These are phyloP conservation scores for Hortiboletus flavorubellus DNA, from an alignment of 768 basidiomycete genomes.

Conservation along the genomic window DNA sequence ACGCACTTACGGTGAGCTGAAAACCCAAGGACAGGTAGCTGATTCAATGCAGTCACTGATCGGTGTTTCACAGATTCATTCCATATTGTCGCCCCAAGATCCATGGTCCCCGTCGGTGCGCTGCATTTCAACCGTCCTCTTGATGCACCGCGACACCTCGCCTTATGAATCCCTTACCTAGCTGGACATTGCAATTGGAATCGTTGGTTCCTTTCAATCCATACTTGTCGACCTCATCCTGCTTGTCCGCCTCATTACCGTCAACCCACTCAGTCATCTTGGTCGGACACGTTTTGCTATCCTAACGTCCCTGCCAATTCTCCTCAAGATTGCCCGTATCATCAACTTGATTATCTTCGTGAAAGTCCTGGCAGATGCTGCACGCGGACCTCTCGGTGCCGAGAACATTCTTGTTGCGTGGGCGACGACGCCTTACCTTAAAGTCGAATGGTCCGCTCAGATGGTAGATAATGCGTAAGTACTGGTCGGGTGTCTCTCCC, in stretches of 20 bases:
- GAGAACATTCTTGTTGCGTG: constrained; percentile 15
- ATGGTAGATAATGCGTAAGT: constrained; percentile 30
- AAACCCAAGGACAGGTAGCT: background rate
- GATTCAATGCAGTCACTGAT: background rate
- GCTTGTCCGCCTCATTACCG: constrained; percentile 27
- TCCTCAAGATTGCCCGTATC: constrained; percentile 29
- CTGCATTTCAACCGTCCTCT: background rate
- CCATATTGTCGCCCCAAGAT: constrained; percentile 21
- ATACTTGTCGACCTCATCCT: constrained; percentile 30
- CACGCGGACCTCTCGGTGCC: constrained; percentile 18
- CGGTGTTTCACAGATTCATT: constrained; percentile 21
- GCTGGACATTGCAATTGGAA: constrained; percentile 29
- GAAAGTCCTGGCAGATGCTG: constrained; percentile 19
- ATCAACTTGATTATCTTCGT: constrained; percentile 28
- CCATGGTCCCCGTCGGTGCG: constrained; percentile 23
- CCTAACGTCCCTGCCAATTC: constrained; percentile 22
- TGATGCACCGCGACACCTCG: background rate
- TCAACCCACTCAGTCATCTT: constrained; percentile 22
- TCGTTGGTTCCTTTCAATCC: constrained; percentile 28
- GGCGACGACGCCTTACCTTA: constrained; percentile 28
- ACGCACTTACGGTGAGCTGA: constrained; percentile 18
- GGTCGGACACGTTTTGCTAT: constrained; percentile 14
- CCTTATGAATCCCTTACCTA: background rate
- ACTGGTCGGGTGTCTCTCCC: background rate
- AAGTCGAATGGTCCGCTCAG: constrained; percentile 33